Base-by-base conservation (phyloP, 805 yeast genomes). In the Blastobotrys peoriensis region DNA sequence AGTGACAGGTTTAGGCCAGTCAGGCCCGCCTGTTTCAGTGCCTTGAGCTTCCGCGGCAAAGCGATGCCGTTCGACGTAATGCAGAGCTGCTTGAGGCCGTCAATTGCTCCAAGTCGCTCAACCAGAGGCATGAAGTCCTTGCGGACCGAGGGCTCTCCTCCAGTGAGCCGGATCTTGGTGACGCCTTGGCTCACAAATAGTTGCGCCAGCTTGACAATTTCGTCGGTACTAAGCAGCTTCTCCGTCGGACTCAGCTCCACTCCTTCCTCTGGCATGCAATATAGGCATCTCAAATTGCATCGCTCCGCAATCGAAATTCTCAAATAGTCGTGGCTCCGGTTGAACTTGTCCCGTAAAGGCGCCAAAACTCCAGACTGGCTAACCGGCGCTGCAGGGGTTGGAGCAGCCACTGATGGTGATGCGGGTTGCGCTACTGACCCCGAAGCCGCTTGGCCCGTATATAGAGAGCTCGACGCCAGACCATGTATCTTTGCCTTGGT, bases 251-350 rank as follows among this genome's bases (percentile, higher is more conserved):
- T 67, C 20, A 75, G 54, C n/a, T 67, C 71, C 2, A 75, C 67
- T 3, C 80, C 80, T 41, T 75, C 76, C 44, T 73, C 77, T 0
- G 80, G 80, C 80, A 75, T 75, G 50, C 79, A 75, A 51, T 75
- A 75, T 15, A 66, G 58, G 36, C 65, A 61, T 6, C 73, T 49
- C 17, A 74, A 53, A 50, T 74, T 74, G 48, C 79, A 74, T 18
- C 75, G 49, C 48, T 75, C 80, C 0, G 79, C 72, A 25, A 75
- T 64, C 21, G 76, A 70, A 17, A 75, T 75, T 30, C 79, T 57
- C 41, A 75, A 53, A 45, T 75, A 75, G 48, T 74, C 71, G 48
- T 75, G 80, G 25, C 62, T 55, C 34, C 80, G 59, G 15, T 65
- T 63, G 55, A 60, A 71, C 15, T 62, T 65, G 49, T 75, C 80